These are phyloP conservation scores for Medicago truncatula DNA, from an alignment of 306 rosid genomes.

Conservation along the genomic window MtrunA17r5.0-ANR NC_053049.1:35235501-35236000, in stretches of 20 bases:
- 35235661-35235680: background rate
- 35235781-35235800: constrained; percentile 24
- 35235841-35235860: constrained; percentile 13
- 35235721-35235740: constrained; percentile 18
- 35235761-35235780: background rate
- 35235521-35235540: constrained; percentile 8
- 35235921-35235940: constrained; percentile 29
- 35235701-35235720: constrained; percentile 17
- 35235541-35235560: constrained; percentile 27
- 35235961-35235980: constrained; percentile 28
- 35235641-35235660: background rate
- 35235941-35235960: constrained; percentile 35
- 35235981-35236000: constrained; percentile 25
- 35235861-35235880: background rate
- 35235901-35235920: constrained; percentile 18
- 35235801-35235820: constrained; percentile 14
- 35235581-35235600: constrained; percentile 15
- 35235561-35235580: constrained; percentile 9
- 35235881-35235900: constrained; percentile 11
- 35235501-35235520: background rate
- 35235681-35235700: background rate
- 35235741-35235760: background rate
- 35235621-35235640: constrained; percentile 21
- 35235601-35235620: constrained; percentile 22
- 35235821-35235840: background rate